phyloP scores from a whole-genome alignment of 2,329 filamentous ascomycete species.

The Fusarium luffae region DNA sequence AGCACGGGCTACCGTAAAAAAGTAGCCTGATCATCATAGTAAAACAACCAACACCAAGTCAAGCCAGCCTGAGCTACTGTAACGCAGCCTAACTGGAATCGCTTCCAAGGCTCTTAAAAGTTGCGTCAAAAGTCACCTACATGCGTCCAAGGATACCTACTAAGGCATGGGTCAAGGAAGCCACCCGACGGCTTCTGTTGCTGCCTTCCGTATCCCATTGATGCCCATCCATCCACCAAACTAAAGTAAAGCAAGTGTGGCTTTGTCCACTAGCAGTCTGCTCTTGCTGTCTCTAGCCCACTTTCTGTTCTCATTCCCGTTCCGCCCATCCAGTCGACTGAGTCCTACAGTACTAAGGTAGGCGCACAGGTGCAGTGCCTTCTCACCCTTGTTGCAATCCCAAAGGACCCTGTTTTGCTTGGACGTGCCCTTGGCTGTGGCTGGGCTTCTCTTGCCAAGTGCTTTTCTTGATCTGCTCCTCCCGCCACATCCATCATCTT shows the following conservation, averaged over 20 bases:
- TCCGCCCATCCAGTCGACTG: conserved; percentile 5
- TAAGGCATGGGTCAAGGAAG: conserved; percentile 16
- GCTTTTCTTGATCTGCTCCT: conserved; percentile 24
- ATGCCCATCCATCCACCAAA: conserved; percentile 37
- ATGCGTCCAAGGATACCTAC: not conserved
- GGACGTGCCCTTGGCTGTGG: conserved; percentile 15
- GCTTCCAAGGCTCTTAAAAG: not conserved
- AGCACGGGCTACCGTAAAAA: not conserved
- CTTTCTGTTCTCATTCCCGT: conserved; percentile 13
- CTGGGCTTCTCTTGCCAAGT: conserved; percentile 19
- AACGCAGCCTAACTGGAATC: not conserved
- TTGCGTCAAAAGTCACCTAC: conserved; percentile 2
- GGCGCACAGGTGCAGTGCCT: not conserved
- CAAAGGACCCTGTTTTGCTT: conserved; percentile 41
- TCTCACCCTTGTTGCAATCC: conserved; percentile 25
- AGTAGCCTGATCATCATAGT: conserved; percentile 2
- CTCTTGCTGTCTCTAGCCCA: conserved; percentile 22
- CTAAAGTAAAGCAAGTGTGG: conserved; percentile 21
- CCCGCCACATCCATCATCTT: conserved; percentile 26
- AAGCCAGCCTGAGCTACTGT: not conserved
- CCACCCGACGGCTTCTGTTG: conserved; percentile 21
- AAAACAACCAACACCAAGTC: not conserved
- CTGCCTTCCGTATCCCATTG: conserved; percentile 36
- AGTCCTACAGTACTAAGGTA: not conserved
- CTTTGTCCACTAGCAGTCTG: conserved; percentile 13